phyloP scores from a whole-genome alignment of 441 rosid genomes.

The Brassica balearica region DNA sequence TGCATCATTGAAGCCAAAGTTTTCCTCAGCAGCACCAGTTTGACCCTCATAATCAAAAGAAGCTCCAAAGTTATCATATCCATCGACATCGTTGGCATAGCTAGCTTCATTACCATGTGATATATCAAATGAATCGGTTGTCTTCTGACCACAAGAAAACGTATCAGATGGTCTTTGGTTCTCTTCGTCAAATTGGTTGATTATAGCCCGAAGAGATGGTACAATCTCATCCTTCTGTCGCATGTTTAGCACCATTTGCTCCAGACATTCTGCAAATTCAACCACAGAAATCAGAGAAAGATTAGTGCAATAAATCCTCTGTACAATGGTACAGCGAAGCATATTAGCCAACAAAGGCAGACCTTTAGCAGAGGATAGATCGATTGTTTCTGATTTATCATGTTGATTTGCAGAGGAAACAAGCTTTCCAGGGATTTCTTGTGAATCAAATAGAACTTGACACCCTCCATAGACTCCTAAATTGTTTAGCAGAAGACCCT shows the following conservation, averaged over 20 bases:
- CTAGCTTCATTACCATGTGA: slow-evolving; percentile 45
- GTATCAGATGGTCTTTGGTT: slow-evolving; percentile 64
- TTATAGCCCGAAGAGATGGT: slow-evolving; percentile 68
- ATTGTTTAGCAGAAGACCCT: slow-evolving; percentile 85
- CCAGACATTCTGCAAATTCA: slow-evolving; percentile 62
- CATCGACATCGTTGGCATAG: slow-evolving; percentile 54
- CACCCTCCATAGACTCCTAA: slow-evolving; percentile 92
- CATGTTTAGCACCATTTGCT: slow-evolving; percentile 71
- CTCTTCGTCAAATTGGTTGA: slow-evolving; percentile 75
- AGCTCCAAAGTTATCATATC: slow-evolving; percentile 57
- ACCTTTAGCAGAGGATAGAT: slow-evolving; percentile 86
- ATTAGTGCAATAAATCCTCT: background rate
- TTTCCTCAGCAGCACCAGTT: slow-evolving; percentile 52
- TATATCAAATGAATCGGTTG: slow-evolving; percentile 49
- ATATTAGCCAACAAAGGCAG: slow-evolving; percentile 38
- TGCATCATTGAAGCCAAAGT: slow-evolving; percentile 46
- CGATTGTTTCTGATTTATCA: slow-evolving; percentile 62
- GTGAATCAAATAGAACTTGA: slow-evolving; percentile 90
- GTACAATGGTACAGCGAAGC: slow-evolving; percentile 18
- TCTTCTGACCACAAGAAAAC: slow-evolving; percentile 55
- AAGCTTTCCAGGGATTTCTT: slow-evolving; percentile 84
- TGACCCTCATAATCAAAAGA: slow-evolving; percentile 62
- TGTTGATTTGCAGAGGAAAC: slow-evolving; percentile 51
- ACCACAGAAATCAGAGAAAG: slow-evolving; percentile 26
- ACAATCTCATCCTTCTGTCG: slow-evolving; percentile 71